Evolutionary conservation across 1,284 basidiomycete genomes (phyloP), one percentile per base, ranked within the genome.

Genomic region (Ceratobasidium sp.): DNA sequence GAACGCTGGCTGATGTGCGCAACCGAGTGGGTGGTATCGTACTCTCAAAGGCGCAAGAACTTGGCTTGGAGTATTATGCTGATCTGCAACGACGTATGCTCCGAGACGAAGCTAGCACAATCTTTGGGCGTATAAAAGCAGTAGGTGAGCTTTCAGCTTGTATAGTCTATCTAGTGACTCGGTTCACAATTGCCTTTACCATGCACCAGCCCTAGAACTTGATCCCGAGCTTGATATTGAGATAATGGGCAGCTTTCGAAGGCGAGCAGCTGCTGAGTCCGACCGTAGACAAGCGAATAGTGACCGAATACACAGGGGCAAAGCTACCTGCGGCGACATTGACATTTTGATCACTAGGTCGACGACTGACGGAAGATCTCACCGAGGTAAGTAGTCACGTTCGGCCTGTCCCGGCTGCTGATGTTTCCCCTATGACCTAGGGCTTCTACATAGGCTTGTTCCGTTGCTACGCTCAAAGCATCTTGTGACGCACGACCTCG

Each of bases 161-260:
- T 20, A 15, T 39, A 70, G 46, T 77, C 20, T 55, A 64, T 73
- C 51, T 78, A 26, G 64, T 20, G 46, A 66, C 42, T 68, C 23
- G 51, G 46, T 23, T 26, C 44, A 64, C 64, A 55, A 49, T 39
- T 28, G n/a, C 53, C 58, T 73, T n/a, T 58, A 55, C 40, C 9
- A 15, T 49, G 44, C 61, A 40, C 51, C 81, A 94, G 95, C 94
- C 1, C 86, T 92, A 0, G 84, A 85, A 1, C 88, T 97, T 46
- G 96, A 97, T 82, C 86, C 89, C 5, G 89, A 91, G 75, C 85
- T 97, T 28, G 91, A 90, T 82, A 86, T 97, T 18, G 91, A 95
- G 77, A 92, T 96, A 75, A 97, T 97, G 96, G 96, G 96, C 0
- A 96, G 94, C 81, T 97, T 93, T 84, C 87, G 96, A 80, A 89